Percentiles rank a stretch among this genome's conserved stretches.
Conservation (phyloP, 2,329 filamentous ascomycete species). For the Malbranchea cinnamomea region DNA sequence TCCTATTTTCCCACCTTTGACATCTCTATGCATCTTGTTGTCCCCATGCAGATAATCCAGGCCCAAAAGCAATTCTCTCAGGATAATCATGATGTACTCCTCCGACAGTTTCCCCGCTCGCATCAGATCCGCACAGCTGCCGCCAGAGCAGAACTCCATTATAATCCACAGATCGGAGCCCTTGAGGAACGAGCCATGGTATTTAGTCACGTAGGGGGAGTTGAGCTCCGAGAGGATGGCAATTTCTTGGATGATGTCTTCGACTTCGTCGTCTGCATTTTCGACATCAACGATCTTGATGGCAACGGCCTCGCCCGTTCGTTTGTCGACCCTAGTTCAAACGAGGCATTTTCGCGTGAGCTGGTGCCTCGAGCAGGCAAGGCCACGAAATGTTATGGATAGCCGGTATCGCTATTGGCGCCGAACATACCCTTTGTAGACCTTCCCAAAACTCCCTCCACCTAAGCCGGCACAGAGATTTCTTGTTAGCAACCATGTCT, state of each 20-base stretch:
- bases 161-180: slow-evolving; percentile 97
- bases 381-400: too few relatives aligned
- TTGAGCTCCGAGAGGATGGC: slow-evolving; percentile 91
- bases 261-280: slow-evolving; percentile 96
- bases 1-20: slow-evolving; percentile 54
- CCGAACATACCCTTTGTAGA: slow-evolving; percentile 81
- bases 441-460: slow-evolving; percentile 94
- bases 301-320: slow-evolving; percentile 81
- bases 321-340: slow-evolving; percentile 62
- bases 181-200: slow-evolving; percentile 92
- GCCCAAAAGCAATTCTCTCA: slow-evolving; percentile 76
- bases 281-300: slow-evolving; percentile 99
- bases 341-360: too few relatives aligned
- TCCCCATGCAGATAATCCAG: slow-evolving; percentile 87
- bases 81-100: slow-evolving; percentile 92
- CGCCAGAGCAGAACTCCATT: slow-evolving; percentile 97
- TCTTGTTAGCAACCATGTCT: slow-evolving; percentile 3
- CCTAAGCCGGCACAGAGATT: slow-evolving; percentile 45
- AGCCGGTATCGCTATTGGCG: too few relatives aligned
- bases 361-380: too few relatives aligned
- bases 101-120: slow-evolving; percentile 83
- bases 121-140: slow-evolving; percentile 90
- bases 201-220: slow-evolving; percentile 92
- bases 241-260: slow-evolving; percentile 98
- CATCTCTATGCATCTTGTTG: slow-evolving; percentile 90